Base-by-base conservation (phyloP, 768 basidiomycete species). In the Glaciozyma antarctica region DNA sequence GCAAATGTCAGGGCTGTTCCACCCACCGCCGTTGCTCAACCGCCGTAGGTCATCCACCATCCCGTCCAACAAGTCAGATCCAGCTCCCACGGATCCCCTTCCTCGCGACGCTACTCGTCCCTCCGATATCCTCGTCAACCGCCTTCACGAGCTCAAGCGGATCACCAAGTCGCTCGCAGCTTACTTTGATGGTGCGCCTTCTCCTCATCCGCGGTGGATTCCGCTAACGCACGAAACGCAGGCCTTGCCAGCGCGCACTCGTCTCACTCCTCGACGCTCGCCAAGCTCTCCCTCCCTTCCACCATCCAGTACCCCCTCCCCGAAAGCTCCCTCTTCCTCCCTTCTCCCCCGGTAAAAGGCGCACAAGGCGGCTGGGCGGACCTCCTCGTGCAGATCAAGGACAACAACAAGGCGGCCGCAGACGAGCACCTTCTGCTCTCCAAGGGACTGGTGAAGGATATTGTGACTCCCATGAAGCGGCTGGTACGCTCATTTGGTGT, bases 391-490 rank as follows among this genome's bases (percentile, higher is more conserved):
- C 60, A 65, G 28, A 56, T 64, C 22, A 57, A 51, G 30, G 54
- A 55, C 26, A 61, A 59, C 19, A 65, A 62, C 49, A 3, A 32
- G 26, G 44, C 59, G 28, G 54, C 60, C 45, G 59, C 66, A 10
- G 43, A 59, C 10, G 32, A 43, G 26, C 69, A 71, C 22, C 16
- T 16, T 0, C 63, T 63, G 16, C 28, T 71, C 17, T 61, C 69
- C 1, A 58, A 38, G 49, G 19, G 16, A 5, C 15, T 61, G 13
- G 10, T 28, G 19, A 61, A 65, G 38, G 51, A 67, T 19, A 63
- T 71, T 28, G 69, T 71, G 43, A 61, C 58, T 17, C 69, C 69
- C 13, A 34, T 71, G n/a, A 61, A 24, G 32, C 63, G 62, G 34
- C 30, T 62, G 30, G 62, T 61, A 24, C 22, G 59, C 38, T 7